Percentiles rank a stretch among this genome's conserved stretches.
Evolutionary conservation across 2,329 filamentous ascomycete species (phyloP).

Genomic region (Hypoxylon sp.): DNA sequence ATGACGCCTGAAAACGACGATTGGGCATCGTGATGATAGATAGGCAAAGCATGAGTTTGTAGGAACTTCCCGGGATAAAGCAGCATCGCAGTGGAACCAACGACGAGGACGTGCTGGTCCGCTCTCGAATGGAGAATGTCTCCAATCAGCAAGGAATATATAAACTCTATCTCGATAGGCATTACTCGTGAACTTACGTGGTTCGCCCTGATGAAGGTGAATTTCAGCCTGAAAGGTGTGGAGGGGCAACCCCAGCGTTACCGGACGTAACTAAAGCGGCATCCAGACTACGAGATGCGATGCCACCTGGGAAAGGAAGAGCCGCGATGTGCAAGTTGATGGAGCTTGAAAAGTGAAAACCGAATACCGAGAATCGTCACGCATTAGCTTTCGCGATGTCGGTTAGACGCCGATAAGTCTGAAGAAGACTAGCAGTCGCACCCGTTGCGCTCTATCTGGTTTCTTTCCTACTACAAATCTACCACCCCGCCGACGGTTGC

Average conservation of each 20-base stretch:
- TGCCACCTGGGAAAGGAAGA: slow-evolving; percentile 39
- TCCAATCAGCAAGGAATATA: slow-evolving; percentile 34
- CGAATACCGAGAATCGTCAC: slow-evolving; percentile 39
- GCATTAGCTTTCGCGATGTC: slow-evolving; percentile 37
- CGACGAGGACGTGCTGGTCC: slow-evolving; percentile 36
- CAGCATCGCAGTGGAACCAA: slow-evolving; percentile 38
- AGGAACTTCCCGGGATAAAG: slow-evolving; percentile 41
- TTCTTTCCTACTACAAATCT: slow-evolving; percentile 1
- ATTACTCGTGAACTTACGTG: slow-evolving; percentile 34
- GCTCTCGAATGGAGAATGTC: slow-evolving; percentile 23
- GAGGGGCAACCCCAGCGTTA: slow-evolving; percentile 48
- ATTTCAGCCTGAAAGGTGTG: slow-evolving; percentile 45
- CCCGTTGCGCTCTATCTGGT: neutral
- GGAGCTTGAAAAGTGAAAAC: slow-evolving; percentile 32
- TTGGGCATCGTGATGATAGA: slow-evolving; percentile 39
- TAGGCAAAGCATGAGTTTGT: slow-evolving; percentile 37
- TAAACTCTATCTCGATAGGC: slow-evolving; percentile 38
- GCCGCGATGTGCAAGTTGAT: slow-evolving; percentile 37
- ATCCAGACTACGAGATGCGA: slow-evolving; percentile 43
- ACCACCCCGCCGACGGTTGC: slow-evolving; percentile 16
- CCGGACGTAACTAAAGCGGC: slow-evolving; percentile 47
- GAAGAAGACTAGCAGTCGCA: slow-evolving; percentile 6
- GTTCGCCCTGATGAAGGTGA: slow-evolving; percentile 33
- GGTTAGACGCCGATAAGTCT: slow-evolving; percentile 6
- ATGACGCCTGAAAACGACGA: slow-evolving; percentile 36